A percentile compares a stretch with the other conserved stretches of the same genome.
Evolutionary conservation across 495 filamentous ascomycete genomes (phyloP).

Genomic region (Hypoxylon crocopeplum): DNA sequence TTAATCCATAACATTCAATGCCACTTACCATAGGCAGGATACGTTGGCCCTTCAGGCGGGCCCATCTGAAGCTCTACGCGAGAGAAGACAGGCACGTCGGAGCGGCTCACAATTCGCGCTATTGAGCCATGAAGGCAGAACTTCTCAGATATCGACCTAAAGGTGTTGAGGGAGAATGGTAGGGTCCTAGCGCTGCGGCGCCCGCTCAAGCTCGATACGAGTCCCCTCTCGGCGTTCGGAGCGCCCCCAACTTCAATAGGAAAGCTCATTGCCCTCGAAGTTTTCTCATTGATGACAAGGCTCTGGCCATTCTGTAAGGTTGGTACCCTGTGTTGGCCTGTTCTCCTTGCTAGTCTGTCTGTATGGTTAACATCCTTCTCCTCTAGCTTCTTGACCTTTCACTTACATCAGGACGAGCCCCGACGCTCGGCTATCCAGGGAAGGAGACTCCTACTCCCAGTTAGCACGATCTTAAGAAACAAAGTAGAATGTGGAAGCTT

Average conservation of each 20-base stretch:
- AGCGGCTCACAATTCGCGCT: constrained; percentile 24
- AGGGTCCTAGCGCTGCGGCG: constrained; percentile 10
- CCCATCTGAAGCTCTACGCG: constrained; percentile 14
- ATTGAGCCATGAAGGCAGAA: constrained; percentile 28
- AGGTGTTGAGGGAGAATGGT: constrained; percentile 16
- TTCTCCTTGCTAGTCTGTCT: constrained; percentile 12
- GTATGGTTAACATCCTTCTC: no score
- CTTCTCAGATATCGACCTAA: constrained; percentile 13
- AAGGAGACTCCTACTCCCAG: constrained; percentile 1
- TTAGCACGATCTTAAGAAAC: neutral
- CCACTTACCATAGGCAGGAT: constrained; percentile 13
- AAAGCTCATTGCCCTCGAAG: no score
- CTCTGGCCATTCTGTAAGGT: no score
- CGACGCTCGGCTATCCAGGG: neutral
- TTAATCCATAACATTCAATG: no score
- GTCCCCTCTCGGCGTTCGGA: no score
- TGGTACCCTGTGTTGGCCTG: constrained; percentile 4
- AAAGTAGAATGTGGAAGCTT: neutral
- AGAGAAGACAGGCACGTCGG: constrained; percentile 30
- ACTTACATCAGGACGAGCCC: constrained; percentile 13
- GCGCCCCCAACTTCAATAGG: no score
- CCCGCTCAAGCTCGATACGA: no score
- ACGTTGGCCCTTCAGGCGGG: neutral
- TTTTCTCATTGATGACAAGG: no score
- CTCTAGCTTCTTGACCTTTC: no score